Evolutionary conservation across 805 yeast genomes (phyloP).

Genomic region (Kodamaea laetipori): DNA sequence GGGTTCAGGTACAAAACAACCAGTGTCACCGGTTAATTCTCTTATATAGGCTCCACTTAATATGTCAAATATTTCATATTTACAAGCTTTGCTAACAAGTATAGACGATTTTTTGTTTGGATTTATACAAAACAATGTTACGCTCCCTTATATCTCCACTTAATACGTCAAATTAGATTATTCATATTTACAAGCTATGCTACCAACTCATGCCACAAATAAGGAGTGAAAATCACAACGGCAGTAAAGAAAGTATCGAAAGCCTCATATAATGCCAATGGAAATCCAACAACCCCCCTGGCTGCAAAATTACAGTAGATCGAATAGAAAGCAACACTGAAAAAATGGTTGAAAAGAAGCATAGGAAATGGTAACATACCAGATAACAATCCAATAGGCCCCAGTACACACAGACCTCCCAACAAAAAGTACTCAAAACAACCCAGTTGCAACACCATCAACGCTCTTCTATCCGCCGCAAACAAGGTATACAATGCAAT

Average conservation of each 20-base stretch:
- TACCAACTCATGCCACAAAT: conserved; percentile 55
- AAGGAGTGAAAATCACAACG: conserved; percentile 76
- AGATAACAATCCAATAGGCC: conserved; percentile 81
- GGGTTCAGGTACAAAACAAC: too few relatives aligned
- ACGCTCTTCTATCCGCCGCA: conserved; percentile 75
- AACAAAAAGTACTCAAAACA: conserved; percentile 82
- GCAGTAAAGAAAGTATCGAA: conserved; percentile 74
- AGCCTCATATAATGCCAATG: conserved; percentile 70
- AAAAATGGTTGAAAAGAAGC: conserved; percentile 79
- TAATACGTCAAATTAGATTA: too few relatives aligned
- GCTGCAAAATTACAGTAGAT: conserved; percentile 66
- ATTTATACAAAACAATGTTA: too few relatives aligned
- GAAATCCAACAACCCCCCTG: conserved; percentile 67
- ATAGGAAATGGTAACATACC: conserved; percentile 81
- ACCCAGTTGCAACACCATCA: conserved; percentile 76
- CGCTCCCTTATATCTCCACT: too few relatives aligned
- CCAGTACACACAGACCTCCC: conserved; percentile 78
- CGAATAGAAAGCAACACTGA: conserved; percentile 85
- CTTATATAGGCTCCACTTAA: too few relatives aligned
- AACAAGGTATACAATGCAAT: conserved; percentile 87
- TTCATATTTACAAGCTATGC: not conserved
- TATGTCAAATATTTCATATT: too few relatives aligned
- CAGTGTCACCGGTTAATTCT: too few relatives aligned
- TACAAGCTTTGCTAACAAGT: too few relatives aligned
- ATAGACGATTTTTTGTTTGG: too few relatives aligned